These are phyloP conservation scores for Psilocybe azurescens DNA, from an alignment of 768 basidiomycete genomes.

Conservation along the genomic window DNA sequence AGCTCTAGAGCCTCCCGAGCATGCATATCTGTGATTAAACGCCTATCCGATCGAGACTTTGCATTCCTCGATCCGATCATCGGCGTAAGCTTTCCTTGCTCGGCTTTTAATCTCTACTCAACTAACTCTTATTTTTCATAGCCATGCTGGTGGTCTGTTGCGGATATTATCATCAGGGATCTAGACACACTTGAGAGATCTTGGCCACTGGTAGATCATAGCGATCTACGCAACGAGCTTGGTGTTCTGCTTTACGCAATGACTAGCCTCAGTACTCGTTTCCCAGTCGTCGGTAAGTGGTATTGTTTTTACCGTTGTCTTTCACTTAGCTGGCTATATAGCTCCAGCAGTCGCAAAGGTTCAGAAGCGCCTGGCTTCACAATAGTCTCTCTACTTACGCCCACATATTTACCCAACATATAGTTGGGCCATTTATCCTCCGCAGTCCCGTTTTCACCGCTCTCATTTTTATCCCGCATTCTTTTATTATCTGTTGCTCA, in stretches of 20 bases:
- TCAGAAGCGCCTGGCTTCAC: constrained; percentile 43
- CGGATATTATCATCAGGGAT: constrained; percentile 71
- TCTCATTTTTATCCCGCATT: constrained; percentile 3
- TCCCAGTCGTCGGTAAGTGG: constrained; percentile 59
- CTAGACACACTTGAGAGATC: constrained; percentile 65
- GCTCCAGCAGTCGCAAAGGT: constrained; percentile 45
- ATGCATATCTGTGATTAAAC: constrained; percentile 63
- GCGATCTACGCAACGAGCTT: constrained; percentile 68
- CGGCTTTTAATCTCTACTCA: constrained; percentile 7
- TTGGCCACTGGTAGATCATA: constrained; percentile 63
- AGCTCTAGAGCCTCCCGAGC: constrained; percentile 67
- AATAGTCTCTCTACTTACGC: constrained; percentile 14
- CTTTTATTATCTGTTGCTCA: neutral
- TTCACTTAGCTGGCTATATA: constrained; percentile 18
- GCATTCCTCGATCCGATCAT: constrained; percentile 80
- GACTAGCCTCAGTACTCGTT: constrained; percentile 61
- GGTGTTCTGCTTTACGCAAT: constrained; percentile 66
- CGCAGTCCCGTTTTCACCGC: neutral
- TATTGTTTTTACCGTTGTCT: neutral
- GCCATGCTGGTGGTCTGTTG: constrained; percentile 76
- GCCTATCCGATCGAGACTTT: constrained; percentile 67
- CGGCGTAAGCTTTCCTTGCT: constrained; percentile 54
- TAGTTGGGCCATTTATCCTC: neutral
- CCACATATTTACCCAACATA: neutral
- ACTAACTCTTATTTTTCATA: constrained; percentile 28